Conservation (phyloP, 192 early-diverging fungal species). For the Coemansia aciculifera region DNA sequence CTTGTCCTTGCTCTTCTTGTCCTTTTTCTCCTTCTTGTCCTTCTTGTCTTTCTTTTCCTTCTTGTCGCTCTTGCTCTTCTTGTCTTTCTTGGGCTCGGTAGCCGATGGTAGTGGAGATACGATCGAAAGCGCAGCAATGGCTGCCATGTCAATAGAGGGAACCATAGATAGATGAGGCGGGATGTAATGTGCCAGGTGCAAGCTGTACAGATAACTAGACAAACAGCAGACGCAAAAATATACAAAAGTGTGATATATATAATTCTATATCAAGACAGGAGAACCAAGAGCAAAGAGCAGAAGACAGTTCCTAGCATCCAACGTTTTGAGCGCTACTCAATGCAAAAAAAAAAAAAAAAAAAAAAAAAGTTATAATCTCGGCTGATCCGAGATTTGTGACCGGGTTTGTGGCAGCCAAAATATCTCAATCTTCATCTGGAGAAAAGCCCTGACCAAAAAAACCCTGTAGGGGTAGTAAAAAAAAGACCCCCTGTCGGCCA, state of each 20-base stretch:
- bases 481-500: too few relatives aligned
- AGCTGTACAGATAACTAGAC: slow-evolving; percentile 5
- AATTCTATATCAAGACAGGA: slow-evolving; percentile 6
- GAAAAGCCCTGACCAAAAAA: not conserved
- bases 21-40: slow-evolving; percentile 25
- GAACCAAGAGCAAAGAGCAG: not conserved
- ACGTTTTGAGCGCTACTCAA: not conserved
- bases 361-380: slow-evolving; percentile 1
- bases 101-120: slow-evolving; percentile 5
- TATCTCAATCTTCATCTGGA: not conserved
- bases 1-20: slow-evolving; percentile 50
- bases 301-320: not conserved
- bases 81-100: slow-evolving; percentile 17
- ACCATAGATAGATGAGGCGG: slow-evolving; percentile 17
- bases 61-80: slow-evolving; percentile 38
- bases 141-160: slow-evolving; percentile 34
- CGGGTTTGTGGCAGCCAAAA: not conserved
- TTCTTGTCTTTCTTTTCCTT: slow-evolving; percentile 44
- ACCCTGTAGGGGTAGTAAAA: too few relatives aligned
- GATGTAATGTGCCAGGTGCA: slow-evolving; percentile 2
- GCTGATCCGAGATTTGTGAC: not conserved
- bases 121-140: slow-evolving; percentile 19
- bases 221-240: slow-evolving; percentile 4
- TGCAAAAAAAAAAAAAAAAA: slow-evolving; percentile 6
- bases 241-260: slow-evolving; percentile 4